Conservation (phyloP, 2,329 filamentous ascomycete genomes). For the Macrophomina phaseolina region DNA sequence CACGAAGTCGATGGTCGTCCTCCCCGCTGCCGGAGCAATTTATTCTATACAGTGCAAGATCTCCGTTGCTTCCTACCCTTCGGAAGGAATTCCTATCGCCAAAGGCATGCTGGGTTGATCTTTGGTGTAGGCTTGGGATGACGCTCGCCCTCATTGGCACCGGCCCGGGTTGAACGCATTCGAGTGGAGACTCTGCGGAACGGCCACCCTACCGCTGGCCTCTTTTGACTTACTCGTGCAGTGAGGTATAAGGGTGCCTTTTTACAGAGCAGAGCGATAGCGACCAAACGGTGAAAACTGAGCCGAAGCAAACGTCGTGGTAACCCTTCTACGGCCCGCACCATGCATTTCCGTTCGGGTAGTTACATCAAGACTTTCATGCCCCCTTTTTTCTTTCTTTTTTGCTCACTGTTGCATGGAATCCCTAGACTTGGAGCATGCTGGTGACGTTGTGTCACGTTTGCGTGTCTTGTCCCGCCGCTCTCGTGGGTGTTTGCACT, state of each 20-base stretch:
- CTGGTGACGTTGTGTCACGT: conserved; percentile 6
- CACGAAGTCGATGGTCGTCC: conserved; percentile 1
- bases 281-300: no score
- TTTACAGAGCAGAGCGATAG: no score
- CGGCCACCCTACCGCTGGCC: no score
- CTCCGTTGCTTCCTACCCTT: background rate
- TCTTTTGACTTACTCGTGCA: no score
- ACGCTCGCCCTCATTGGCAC: no score
- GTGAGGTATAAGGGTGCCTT: no score
- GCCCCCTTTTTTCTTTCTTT: no score
- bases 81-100: background rate
- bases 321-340: no score
- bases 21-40: conserved; percentile 1
- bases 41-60: conserved; percentile 3
- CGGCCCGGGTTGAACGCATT: no score
- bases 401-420: background rate
- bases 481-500: background rate
- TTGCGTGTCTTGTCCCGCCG: background rate
- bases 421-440: background rate
- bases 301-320: no score
- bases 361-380: background rate
- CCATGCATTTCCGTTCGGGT: background rate
- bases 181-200: no score
- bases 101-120: background rate
- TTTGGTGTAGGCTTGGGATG: background rate